A percentile compares a stretch with the other conserved stretches of the same genome.
Evolutionary conservation across 208 protist genomes (phyloP).

Genomic region (Borovskyia barvae): DNA sequence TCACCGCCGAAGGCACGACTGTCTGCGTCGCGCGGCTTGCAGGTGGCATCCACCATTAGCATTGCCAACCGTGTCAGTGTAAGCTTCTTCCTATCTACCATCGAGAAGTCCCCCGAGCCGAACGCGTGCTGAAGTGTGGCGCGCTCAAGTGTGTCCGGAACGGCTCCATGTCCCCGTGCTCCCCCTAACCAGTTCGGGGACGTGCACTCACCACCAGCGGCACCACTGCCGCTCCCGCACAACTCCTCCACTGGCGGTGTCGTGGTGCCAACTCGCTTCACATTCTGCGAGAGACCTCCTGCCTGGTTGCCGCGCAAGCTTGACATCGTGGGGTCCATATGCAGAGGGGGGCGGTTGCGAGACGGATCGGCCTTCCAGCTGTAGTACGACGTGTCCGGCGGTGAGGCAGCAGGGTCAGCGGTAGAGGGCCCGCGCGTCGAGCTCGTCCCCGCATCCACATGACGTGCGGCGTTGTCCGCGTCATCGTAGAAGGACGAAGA

Average conservation of each 20-base stretch:
- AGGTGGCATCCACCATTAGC: constrained; percentile 56
- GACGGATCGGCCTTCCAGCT: constrained; percentile 50
- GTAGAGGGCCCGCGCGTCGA: too few relatives aligned
- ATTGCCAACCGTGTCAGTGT: constrained; percentile 50
- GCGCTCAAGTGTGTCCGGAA: constrained; percentile 20
- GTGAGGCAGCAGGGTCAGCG: neutral
- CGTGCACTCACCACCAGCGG: neutral
- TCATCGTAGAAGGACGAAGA: constrained; percentile 19
- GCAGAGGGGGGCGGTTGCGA: constrained; percentile 6
- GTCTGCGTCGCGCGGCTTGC: constrained; percentile 66
- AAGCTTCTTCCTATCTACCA: constrained; percentile 47
- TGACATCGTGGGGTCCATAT: constrained; percentile 1
- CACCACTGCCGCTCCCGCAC: neutral
- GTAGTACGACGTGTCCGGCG: constrained; percentile 23
- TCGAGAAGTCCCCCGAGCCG: constrained; percentile 54
- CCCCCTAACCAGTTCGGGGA: constrained; percentile 32
- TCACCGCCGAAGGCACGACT: constrained; percentile 65
- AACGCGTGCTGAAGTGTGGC: constrained; percentile 42
- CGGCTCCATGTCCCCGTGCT: constrained; percentile 5
- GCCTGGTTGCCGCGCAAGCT: constrained; percentile 8
- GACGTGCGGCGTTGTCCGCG: constrained; percentile 22
- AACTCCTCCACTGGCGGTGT: constrained; percentile 8
- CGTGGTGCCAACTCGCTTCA: constrained; percentile 7
- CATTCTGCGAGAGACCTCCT: neutral
- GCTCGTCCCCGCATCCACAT: too few relatives aligned